Conservation (phyloP, 1,139 yeast genomes). For the Barnettozyma hawaiiensis region DNA sequence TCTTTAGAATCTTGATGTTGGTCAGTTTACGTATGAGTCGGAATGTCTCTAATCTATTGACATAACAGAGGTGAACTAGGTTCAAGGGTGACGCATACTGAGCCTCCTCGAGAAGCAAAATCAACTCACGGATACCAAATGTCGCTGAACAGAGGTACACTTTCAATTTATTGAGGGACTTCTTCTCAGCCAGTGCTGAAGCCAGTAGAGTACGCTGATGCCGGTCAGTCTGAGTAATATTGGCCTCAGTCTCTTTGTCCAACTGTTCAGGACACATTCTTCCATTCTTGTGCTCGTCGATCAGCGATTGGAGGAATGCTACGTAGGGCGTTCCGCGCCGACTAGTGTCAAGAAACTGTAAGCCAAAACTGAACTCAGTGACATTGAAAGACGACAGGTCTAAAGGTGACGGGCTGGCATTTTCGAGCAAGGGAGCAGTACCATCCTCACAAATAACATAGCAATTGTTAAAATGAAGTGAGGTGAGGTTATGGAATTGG, state of each 20-base stretch:
- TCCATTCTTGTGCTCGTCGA: slow-evolving; percentile 1
- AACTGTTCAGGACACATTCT: not conserved
- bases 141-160: slow-evolving; percentile 2
- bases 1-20: slow-evolving; percentile 15
- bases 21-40: slow-evolving; percentile 11
- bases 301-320: not conserved
- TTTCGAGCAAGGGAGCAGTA: not conserved
- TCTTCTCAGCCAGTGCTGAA: not conserved
- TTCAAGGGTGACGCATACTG: not conserved
- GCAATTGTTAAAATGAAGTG: slow-evolving; percentile 6
- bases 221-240: not conserved
- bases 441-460: slow-evolving; percentile 3
- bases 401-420: not conserved
- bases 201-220: not conserved
- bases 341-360: slow-evolving; percentile 1
- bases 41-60: slow-evolving; percentile 9
- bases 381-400: not conserved
- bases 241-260: slow-evolving; percentile 1
- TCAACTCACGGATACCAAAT: not conserved
- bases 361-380: slow-evolving; percentile 4
- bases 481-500: not conserved
- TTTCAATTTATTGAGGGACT: not conserved
- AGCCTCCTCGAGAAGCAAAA: not conserved
- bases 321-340: slow-evolving; percentile 1
- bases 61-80: slow-evolving; percentile 1